Conservation (phyloP, 106 monocot species). For the Phalaenopsis aphrodite region DNA sequence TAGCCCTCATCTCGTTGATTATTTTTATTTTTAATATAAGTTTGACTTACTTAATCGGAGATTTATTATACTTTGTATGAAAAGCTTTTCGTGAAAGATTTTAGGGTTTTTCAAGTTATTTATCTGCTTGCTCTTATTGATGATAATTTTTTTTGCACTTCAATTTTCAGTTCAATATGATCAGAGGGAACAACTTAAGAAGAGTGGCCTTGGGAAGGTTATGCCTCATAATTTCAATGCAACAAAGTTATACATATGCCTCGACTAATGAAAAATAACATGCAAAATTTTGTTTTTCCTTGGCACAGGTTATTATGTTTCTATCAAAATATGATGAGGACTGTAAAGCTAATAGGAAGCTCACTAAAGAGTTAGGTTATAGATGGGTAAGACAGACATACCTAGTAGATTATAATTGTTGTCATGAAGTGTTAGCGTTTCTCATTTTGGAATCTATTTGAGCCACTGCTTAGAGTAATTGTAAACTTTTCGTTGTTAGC, state of each 20-base stretch:
- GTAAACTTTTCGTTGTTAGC: background rate
- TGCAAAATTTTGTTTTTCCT: background rate
- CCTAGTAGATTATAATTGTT: background rate
- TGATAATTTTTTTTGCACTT: constrained; percentile 14
- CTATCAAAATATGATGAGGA: constrained; percentile 96
- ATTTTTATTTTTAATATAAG: background rate
- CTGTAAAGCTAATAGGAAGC: constrained; percentile 77
- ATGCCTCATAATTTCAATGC: background rate
- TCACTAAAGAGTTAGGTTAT: constrained; percentile 94
- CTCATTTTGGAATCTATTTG: background rate
- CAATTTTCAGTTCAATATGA: constrained; percentile 83
- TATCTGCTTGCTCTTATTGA: background rate
- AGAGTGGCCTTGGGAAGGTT: constrained; percentile 97
- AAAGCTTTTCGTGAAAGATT: background rate
- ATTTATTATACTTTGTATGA: background rate
- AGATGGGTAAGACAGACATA: constrained; percentile 71
- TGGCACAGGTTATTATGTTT: constrained; percentile 89
- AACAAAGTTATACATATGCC: background rate
- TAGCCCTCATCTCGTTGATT: background rate
- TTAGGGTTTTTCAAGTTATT: background rate
- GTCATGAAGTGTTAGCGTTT: background rate
- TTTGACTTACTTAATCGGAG: background rate
- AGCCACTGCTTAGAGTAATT: background rate
- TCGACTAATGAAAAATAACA: background rate
- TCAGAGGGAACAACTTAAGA: constrained; percentile 86